Percentiles rank a stretch among this genome's conserved stretches.
phyloP scores from a whole-genome alignment of 2,329 filamentous ascomycete genomes.

The Coniella lustricola region DNA sequence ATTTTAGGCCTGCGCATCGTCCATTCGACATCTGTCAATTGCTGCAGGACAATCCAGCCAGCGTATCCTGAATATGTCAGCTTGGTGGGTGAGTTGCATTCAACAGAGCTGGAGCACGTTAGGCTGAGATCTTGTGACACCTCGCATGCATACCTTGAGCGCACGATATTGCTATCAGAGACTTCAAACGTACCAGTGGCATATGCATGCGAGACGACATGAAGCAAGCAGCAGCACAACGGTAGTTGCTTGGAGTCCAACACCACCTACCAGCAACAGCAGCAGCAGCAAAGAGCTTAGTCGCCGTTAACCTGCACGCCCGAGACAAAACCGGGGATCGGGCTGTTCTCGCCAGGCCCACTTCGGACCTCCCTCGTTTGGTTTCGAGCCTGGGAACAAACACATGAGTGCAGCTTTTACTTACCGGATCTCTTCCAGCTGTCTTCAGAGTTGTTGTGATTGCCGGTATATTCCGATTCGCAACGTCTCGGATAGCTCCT shows the following conservation, averaged over 20 bases:
- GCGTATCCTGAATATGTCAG: neutral
- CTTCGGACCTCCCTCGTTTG: conserved; percentile 8
- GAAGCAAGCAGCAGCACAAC: neutral
- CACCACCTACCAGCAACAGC: neutral
- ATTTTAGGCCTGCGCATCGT: no score
- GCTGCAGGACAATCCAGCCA: no score
- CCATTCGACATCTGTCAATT: no score
- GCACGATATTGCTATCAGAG: neutral
- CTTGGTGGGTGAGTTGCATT: conserved; percentile 2
- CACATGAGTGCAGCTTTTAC: neutral
- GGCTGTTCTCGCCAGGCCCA: conserved; percentile 10
- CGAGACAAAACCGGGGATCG: conserved; percentile 13
- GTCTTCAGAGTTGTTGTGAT: no score
- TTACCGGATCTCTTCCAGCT: neutral
- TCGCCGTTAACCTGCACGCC: conserved; percentile 9
- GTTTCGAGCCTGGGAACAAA: neutral
- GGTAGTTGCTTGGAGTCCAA: conserved; percentile 4
- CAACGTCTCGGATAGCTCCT: neutral
- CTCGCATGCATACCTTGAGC: conserved; percentile 2
- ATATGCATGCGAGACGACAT: conserved; percentile 6
- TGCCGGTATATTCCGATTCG: neutral
- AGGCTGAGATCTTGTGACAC: conserved; percentile 14
- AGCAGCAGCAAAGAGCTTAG: conserved; percentile 3
- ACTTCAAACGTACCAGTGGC: neutral
- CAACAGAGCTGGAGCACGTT: conserved; percentile 2